Conservation (phyloP, 257 asterid genomes). For the Solanum microdontum region DNA sequence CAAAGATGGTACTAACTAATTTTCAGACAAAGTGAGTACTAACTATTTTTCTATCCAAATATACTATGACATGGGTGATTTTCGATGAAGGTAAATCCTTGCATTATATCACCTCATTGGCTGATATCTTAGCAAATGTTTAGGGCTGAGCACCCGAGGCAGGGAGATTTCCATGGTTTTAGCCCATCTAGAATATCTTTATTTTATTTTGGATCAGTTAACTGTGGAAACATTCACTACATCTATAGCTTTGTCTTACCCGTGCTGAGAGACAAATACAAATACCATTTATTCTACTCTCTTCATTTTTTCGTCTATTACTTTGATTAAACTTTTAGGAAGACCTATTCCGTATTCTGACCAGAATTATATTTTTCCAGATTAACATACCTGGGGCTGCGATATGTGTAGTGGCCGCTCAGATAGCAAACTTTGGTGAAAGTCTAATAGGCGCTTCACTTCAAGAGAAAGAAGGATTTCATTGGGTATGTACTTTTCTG, state of each 20-base stretch:
- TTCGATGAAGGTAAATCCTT: neutral
- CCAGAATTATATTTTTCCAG: constrained; percentile 18
- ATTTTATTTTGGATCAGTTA: neutral
- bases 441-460: constrained; percentile 78
- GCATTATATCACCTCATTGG: neutral
- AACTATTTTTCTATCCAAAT: neutral
- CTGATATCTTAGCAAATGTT: neutral
- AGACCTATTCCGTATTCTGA: neutral
- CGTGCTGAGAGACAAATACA: neutral
- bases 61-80: neutral
- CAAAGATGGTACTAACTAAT: neutral
- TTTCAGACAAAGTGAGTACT: neutral
- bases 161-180: neutral
- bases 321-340: neutral
- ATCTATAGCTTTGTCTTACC: neutral
- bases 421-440: constrained; percentile 94
- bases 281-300: neutral
- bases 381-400: constrained; percentile 37
- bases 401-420: constrained; percentile 76
- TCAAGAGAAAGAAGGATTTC: constrained; percentile 48
- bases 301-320: neutral
- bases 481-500: constrained; percentile 29
- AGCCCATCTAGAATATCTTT: neutral
- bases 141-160: neutral
- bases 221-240: neutral